Percentiles rank a stretch among this genome's conserved stretches.
Conservation (phyloP, 108 stramenopile species). For the Nitzschia sp. region DNA sequence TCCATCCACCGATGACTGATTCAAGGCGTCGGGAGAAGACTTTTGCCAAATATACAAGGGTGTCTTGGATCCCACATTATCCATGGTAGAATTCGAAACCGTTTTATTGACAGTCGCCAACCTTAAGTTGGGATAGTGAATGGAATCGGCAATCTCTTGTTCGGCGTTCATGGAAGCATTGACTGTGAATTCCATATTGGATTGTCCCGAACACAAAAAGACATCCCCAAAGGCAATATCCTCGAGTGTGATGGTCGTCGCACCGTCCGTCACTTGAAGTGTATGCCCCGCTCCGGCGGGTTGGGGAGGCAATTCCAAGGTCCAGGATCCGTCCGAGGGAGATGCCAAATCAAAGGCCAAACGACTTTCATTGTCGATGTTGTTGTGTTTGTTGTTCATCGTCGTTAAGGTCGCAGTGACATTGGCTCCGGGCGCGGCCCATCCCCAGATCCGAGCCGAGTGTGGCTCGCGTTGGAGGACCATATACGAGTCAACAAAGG, state of each 20-base stretch:
- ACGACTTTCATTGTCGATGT: not conserved
- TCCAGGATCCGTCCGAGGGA: conserved; percentile 14
- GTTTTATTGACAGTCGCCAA: conserved; percentile 16
- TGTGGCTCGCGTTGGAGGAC: conserved; percentile 23
- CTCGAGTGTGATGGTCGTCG: not conserved
- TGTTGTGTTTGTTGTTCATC: too few species aligned
- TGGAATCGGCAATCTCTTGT: conserved; percentile 24
- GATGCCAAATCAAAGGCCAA: not conserved
- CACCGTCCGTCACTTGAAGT: conserved; percentile 2
- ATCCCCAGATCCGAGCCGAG: conserved; percentile 21
- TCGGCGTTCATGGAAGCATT: not conserved
- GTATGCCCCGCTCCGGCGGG: conserved; percentile 7
- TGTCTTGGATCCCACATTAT: conserved; percentile 9
- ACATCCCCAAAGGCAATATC: conserved; percentile 39
- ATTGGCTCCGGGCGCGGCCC: not conserved
- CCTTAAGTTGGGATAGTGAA: conserved; percentile 29
- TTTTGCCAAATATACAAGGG: conserved; percentile 13
- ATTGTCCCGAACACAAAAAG: conserved; percentile 30
- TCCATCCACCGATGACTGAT: not conserved
- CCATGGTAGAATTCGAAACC: not conserved
- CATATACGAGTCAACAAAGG: conserved; percentile 25
- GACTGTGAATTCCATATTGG: conserved; percentile 29
- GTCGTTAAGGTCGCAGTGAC: conserved; percentile 5
- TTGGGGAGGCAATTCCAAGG: conserved; percentile 9
- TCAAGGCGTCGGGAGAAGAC: conserved; percentile 8